A percentile compares a stretch with the other conserved stretches of the same genome.
These are phyloP conservation scores for Erodium maritimum DNA, from an alignment of 345 rosid species.

Conservation along the genomic window DNA sequence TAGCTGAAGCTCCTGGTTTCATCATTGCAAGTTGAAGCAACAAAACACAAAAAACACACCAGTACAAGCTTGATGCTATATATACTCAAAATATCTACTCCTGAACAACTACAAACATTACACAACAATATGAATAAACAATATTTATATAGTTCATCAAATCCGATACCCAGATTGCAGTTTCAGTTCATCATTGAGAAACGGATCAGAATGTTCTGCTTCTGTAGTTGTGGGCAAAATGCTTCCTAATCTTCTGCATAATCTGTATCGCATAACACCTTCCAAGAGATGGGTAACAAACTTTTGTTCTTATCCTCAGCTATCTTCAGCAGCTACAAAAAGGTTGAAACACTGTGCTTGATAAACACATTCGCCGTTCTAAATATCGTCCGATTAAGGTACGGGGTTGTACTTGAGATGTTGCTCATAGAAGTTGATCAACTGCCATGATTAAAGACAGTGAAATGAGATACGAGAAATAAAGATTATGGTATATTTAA, in stretches of 20 bases:
- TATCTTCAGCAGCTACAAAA: neutral
- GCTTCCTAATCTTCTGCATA: neutral
- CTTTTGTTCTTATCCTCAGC: neutral
- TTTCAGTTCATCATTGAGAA: too few species aligned
- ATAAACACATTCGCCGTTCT: neutral
- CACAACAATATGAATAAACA: too few species aligned
- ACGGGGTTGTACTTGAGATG: slow-evolving; percentile 67
- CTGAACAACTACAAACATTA: too few species aligned
- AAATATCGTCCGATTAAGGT: slow-evolving; percentile 14
- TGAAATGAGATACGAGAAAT: neutral
- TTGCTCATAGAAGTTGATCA: slow-evolving; percentile 86
- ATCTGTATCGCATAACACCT: neutral
- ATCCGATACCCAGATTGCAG: too few species aligned
- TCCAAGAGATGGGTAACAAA: neutral
- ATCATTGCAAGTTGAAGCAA: too few species aligned
- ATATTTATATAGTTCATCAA: too few species aligned
- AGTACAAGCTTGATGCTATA: too few species aligned
- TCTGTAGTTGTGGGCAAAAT: neutral
- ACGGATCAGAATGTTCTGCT: neutral
- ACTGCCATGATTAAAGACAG: slow-evolving; percentile 24
- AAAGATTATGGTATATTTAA: too few species aligned
- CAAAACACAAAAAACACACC: too few species aligned
- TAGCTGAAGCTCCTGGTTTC: neutral
- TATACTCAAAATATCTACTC: too few species aligned
- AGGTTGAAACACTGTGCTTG: neutral